Evolutionary conservation across 805 yeast species (phyloP).

Genomic region (Pichia insulana): DNA sequence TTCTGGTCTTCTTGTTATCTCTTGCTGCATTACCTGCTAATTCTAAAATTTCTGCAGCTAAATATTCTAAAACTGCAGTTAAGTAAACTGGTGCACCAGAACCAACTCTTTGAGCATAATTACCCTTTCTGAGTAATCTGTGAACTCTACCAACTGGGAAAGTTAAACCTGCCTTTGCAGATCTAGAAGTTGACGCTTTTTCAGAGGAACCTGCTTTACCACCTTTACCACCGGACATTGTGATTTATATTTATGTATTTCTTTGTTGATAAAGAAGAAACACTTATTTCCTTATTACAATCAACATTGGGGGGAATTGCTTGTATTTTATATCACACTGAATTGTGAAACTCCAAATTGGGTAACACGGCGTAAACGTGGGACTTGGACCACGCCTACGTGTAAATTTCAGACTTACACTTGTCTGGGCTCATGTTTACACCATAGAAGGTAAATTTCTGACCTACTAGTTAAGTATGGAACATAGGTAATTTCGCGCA

Average conservation of each 20-base stretch:
- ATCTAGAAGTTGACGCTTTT: conserved; percentile 96
- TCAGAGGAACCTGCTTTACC: conserved; percentile 93
- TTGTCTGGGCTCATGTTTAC: conserved; percentile 11
- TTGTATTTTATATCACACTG: conserved; percentile 10
- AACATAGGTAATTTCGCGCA: not conserved
- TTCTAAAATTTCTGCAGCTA: conserved; percentile 96
- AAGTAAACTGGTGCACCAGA: conserved; percentile 98
- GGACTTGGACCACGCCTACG: not conserved
- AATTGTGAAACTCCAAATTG: too few species aligned
- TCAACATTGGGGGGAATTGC: not conserved
- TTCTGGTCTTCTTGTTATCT: conserved; percentile 97
- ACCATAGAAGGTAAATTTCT: conserved; percentile 13
- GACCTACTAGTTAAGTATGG: conserved; percentile 8
- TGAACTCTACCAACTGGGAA: conserved; percentile 99
- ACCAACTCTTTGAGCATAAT: conserved; percentile 98
- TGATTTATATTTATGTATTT: conserved; percentile 7
- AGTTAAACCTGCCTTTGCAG: conserved; percentile 96
- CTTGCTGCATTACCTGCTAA: conserved; percentile 98
- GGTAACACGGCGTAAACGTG: conserved; percentile 3
- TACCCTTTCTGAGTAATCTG: conserved; percentile 92
- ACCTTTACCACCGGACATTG: conserved; percentile 68
- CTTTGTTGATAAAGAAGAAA: not conserved
- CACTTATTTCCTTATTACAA: too few species aligned
- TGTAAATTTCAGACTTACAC: conserved; percentile 2
- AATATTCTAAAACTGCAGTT: conserved; percentile 93